Evolutionary conservation across 352 stramenopile species (phyloP), one percentile per base, ranked within the genome.

Genomic region (Chrysophaeum taylorii): DNA sequence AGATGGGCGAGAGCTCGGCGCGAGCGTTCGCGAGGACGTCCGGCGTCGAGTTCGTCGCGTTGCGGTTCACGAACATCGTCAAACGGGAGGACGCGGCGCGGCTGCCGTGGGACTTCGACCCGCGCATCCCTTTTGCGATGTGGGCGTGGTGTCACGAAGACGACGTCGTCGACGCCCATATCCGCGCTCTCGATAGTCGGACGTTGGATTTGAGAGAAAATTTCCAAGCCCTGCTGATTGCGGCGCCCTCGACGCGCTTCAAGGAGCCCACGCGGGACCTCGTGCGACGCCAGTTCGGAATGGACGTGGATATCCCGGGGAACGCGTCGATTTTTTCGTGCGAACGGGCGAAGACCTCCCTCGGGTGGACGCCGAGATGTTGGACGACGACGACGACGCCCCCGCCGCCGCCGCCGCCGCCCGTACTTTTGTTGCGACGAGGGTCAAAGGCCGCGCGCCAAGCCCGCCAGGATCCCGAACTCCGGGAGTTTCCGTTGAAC

Each of bases 41-140:
- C 18, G 48, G 48, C 48, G 18, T 60, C 48, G 48, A 60, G 48
- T 18, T 60, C 48, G 31, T n/a, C 2, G 9, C 33, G 1, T 36
- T 66, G 2, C 57, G 57, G 33, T 66, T 66, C 35, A 66, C 57
- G 14, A 66, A 66, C 57, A n/a, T 66, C 36, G 57, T 66, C 57
- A 66, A 66, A 36, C 33, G 57, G 2, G 57, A 66, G 2, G 33
- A 27, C 18, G 41, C 33, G 33, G 31, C 23, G 12, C 7, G 14
- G 12, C 31, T 66, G 5, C 57, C 57, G 12, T 66, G 57, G 57
- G 16, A 9, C 5, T 63, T 41, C 52, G 31, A 41, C 33, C 2
- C 9, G 15, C 9, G 5, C 57, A 25, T 43, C 1, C 31, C 31
- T 2, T 9, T 48, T 18, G 12, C 31, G 33, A 41, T 45, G 57